Conservation (phyloP, 2,329 filamentous ascomycete species). For the Fusarium neocosmosporiellum region DNA sequence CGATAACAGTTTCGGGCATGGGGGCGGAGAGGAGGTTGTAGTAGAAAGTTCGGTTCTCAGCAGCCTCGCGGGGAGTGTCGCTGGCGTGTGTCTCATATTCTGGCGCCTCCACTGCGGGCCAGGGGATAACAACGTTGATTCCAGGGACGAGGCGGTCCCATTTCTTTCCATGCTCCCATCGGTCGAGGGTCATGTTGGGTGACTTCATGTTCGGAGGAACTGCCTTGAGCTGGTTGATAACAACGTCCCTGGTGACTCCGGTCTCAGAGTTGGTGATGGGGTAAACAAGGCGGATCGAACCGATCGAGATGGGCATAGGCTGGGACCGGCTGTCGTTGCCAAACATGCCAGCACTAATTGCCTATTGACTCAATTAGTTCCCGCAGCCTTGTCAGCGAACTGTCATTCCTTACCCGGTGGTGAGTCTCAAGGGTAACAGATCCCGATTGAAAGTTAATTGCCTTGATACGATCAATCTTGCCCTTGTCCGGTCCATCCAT, state of each 20-base stretch:
- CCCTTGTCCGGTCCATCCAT: conserved; percentile 82
- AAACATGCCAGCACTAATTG: conserved; percentile 46
- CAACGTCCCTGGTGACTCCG: conserved; percentile 75
- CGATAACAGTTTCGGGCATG: conserved; percentile 81
- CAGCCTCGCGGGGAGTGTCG: conserved; percentile 82
- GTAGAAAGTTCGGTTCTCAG: conserved; percentile 79
- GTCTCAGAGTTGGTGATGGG: conserved; percentile 75
- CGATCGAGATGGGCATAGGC: conserved; percentile 69
- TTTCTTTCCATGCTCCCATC: conserved; percentile 55
- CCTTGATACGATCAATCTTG: conserved; percentile 79
- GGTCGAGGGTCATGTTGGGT: conserved; percentile 54
- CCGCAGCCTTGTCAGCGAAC: not conserved
- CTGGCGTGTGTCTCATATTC: conserved; percentile 64
- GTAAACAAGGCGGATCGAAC: conserved; percentile 83
- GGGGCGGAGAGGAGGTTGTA: conserved; percentile 83
- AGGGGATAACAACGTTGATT: conserved; percentile 79
- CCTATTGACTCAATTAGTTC: conserved; percentile 33
- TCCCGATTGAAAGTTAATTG: conserved; percentile 65
- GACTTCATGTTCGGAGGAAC: conserved; percentile 60
- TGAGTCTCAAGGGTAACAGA: conserved; percentile 70
- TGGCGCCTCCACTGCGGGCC: conserved; percentile 70
- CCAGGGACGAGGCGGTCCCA: conserved; percentile 74
- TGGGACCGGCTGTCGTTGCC: conserved; percentile 45
- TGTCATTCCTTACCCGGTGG: conserved; percentile 68
- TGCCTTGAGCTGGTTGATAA: conserved; percentile 78